Base-by-base conservation (phyloP, 208 protist genomes). In the Leptomonas seymouri region DNA sequence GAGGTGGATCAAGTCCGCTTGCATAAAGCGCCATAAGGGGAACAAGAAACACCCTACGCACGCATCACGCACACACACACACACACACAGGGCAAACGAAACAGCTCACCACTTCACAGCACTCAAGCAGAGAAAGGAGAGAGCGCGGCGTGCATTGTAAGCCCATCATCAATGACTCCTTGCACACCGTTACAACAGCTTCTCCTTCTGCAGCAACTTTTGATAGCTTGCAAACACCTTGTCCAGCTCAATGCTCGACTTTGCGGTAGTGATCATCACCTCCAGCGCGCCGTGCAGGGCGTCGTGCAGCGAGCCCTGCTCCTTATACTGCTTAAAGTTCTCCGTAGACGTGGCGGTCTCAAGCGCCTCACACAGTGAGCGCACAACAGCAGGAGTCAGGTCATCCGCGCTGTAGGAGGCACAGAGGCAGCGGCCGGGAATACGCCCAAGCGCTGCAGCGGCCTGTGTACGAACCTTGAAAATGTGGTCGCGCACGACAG, bases 401-500 rank as follows among this genome's bases (percentile, higher is more conserved):
- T 90, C 88, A 0, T 66, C 67, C 11, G 56, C 57, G 34, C 62
- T 78, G 69, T 81, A 85, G 28, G 60, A 55, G 12, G 74, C 80
- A 3, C 75, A 53, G 28, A 87, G 57, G 53, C 64, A 76, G 36
- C 51, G 4, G 28, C 69, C 58, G 2, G 67, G 69, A 21, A 82
- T 72, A 31, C 67, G 74, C 2, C 62, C 80, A 12, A 95, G 73
- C 8, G 90, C 85, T 3, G 41, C 66, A 7, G 86, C 90, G 18
- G 87, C 87, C 68, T 90, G 87, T n/a, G 84, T 91, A 62, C 87
- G 87, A 21, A 95, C 90, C 61, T 95, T 95, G 67, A 91, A 92
- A 39, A 88, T 89, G 50, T 80, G 76, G 34, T 95, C 90, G 16
- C 74, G 72, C 51, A 80, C 68, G 6, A 93, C 75, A 7, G 84